These are phyloP conservation scores for Capillidium heterosporum DNA, from an alignment of 371 early-diverging fungal genomes.

Conservation along the genomic window DNA sequence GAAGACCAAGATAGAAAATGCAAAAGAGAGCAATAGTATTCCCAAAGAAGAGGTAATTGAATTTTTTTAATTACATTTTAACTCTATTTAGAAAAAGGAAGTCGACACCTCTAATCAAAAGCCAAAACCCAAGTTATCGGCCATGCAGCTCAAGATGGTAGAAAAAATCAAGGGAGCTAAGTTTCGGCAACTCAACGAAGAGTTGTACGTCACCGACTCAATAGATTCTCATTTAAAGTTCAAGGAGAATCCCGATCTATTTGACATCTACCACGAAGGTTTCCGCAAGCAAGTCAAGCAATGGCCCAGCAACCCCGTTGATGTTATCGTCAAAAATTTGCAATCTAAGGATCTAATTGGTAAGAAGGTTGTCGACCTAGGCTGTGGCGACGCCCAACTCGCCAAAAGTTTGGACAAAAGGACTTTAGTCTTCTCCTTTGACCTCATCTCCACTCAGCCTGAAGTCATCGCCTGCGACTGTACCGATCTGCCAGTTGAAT, in stretches of 20 bases:
- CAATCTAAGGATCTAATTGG: slow-evolving; percentile 18
- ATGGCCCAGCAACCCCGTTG: slow-evolving; percentile 97
- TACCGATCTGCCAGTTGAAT: slow-evolving; percentile 61
- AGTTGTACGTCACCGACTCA: slow-evolving; percentile 76
- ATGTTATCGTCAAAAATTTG: slow-evolving; percentile 60
- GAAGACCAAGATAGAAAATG: too few relatives aligned
- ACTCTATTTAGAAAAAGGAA: not conserved
- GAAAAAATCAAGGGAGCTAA: slow-evolving; percentile 68
- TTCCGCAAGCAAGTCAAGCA: slow-evolving; percentile 83
- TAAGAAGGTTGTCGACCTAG: slow-evolving; percentile 83
- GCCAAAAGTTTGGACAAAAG: slow-evolving; percentile 40
- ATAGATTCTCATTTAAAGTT: slow-evolving; percentile 56
- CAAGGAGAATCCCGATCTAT: slow-evolving; percentile 64
- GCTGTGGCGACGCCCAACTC: slow-evolving; percentile 95
- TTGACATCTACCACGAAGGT: slow-evolving; percentile 93
- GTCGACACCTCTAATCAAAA: not conserved
- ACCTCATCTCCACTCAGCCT: slow-evolving; percentile 71
- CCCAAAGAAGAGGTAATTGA: too few relatives aligned
- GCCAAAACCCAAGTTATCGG: not conserved
- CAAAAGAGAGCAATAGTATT: too few relatives aligned
- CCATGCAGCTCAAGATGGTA: slow-evolving; percentile 65
- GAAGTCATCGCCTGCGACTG: slow-evolving; percentile 89
- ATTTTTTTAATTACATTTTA: not conserved
- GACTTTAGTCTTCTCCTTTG: slow-evolving; percentile 79
- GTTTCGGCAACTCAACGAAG: slow-evolving; percentile 91